Evolutionary conservation across 495 filamentous ascomycete genomes (phyloP).

Genomic region (Trichocladium antarcticum): DNA sequence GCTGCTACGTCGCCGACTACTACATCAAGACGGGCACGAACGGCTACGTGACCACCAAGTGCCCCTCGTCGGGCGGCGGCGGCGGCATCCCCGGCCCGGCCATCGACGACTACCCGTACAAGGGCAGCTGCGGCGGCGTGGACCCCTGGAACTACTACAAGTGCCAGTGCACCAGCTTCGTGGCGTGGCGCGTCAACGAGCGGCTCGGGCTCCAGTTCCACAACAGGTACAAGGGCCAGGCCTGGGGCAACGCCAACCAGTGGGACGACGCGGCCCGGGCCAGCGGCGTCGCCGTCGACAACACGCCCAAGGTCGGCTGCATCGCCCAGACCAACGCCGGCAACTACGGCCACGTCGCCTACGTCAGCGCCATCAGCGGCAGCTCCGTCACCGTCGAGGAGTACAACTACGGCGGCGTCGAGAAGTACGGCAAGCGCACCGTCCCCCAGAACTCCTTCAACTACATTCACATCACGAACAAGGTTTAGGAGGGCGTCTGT

Average conservation of each 20-base stretch:
- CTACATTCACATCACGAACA: conserved; percentile 19
- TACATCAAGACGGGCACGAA: conserved; percentile 14
- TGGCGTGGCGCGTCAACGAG: conserved; percentile 20
- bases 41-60: conserved; percentile 13
- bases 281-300: conserved; percentile 16
- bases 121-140: conserved; percentile 9
- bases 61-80: neutral
- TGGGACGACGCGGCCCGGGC: conserved; percentile 18
- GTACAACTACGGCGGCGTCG: conserved; percentile 14
- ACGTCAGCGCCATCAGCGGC: conserved; percentile 13
- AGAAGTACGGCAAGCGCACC: conserved; percentile 16
- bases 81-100: conserved; percentile 14
- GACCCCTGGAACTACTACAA: conserved; percentile 19
- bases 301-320: conserved; percentile 15
- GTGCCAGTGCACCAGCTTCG: conserved; percentile 23
- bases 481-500: too few relatives aligned
- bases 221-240: conserved; percentile 20
- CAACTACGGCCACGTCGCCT: conserved; percentile 18
- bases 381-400: conserved; percentile 20
- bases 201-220: conserved; percentile 17
- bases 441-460: conserved; percentile 15
- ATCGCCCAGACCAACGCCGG: conserved; percentile 19
- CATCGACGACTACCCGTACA: conserved; percentile 20
- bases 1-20: conserved; percentile 21
- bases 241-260: conserved; percentile 19